Base-by-base conservation (phyloP, 2,329 filamentous ascomycete genomes). In the Ascochyta clinopodiicola region DNA sequence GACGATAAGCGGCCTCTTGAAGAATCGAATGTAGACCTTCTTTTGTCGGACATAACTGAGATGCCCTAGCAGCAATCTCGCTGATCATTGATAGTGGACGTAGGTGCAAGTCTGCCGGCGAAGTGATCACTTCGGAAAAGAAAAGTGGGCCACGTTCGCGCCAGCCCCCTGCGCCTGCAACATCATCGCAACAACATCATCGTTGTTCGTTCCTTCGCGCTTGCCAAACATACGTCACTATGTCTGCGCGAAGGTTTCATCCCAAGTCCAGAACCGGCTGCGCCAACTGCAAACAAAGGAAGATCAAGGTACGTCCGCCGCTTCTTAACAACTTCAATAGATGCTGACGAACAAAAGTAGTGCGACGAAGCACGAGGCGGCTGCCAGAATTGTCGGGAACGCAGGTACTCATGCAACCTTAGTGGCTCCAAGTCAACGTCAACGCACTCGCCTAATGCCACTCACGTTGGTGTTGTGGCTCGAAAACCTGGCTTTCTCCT, bases 391-490 rank as follows among this genome's bases (percentile, higher is more conserved):
- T 56, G 46, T 12, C 22, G 27, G 22, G 46, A 27, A 21, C 53
- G 46, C 29, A 35, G 37, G 19, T 51, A 47, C 10, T 4, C 29
- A n/a, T 71, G 69, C 50, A 66, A 63, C 43, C 65, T 67, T 31
- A 51, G 43, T 17, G 25, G 17, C 12, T 60, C 59, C n/a, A 53
- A 60, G 37, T 54, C 63, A 31, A 34, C 32, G 10, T 55, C 53
- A 13, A 50, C 38, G 21, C 38, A 50, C 8, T 17, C 40, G 25
- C 6, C 17, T 32, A 19, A 22, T 35, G 29, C 17, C 31, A 24
- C 24, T n/a, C 32, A 27, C n/a, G n/a, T 35, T 35, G 19, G 21
- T 9, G n/a, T 34, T 15, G 15, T 46, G n/a, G 34, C 17, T 13
- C 22, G 31, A 9, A 47, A 46, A 35, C 34, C 27, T 35, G 29